Base-by-base conservation (phyloP, 352 stramenopile genomes). In the Globisporangium heterothallicum region DNA sequence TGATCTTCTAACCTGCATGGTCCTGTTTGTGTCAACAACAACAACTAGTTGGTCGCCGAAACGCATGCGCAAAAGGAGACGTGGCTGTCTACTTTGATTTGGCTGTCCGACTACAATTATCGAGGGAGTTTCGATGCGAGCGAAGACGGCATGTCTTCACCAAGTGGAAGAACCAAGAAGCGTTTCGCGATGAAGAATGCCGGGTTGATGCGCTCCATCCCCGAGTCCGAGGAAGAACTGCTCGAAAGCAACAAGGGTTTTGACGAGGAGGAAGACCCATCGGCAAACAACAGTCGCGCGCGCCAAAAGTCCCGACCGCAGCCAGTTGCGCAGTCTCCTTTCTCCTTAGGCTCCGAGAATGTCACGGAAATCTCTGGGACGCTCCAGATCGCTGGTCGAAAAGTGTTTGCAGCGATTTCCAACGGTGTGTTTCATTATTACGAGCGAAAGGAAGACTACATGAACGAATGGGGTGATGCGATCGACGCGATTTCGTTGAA, bases 391-490 rank as follows among this genome's bases (percentile, higher is more conserved):
- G 69, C 70, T 2, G 78, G 74, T 0, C 65, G 49, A 22, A 70
- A 64, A 12, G 78, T 90, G 3, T 94, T 88, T 56, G 82, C 81
- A 0, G 72, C 78, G 2, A 94, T 94, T 30, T 79, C 80, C 0
- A 87, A 79, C 32, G 82, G 82, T n/a, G 74, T 94, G 8, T 90
- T 94, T 50, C 86, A 81, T 29, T 94, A 92, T 56, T 94, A 92
- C 44, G 82, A 86, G n/a, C 75, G 76, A 0, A 75, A 91, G 29
- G 77, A 85, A 35, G 81, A 92, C 52, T 81, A 87, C 30, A 70
- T 87, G 52, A 85, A 80, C 47, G 81, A 94, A 41, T 94, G 84
- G 84, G 84, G 84, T 0, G 79, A 94, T 30, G 77, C 81, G 8
- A 75, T 94, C 29, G 80, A 92, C 46, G 81, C 84, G 1, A 90